Conservation (phyloP, 805 yeast genomes). For the Lipomyces spencermartinsiae region DNA sequence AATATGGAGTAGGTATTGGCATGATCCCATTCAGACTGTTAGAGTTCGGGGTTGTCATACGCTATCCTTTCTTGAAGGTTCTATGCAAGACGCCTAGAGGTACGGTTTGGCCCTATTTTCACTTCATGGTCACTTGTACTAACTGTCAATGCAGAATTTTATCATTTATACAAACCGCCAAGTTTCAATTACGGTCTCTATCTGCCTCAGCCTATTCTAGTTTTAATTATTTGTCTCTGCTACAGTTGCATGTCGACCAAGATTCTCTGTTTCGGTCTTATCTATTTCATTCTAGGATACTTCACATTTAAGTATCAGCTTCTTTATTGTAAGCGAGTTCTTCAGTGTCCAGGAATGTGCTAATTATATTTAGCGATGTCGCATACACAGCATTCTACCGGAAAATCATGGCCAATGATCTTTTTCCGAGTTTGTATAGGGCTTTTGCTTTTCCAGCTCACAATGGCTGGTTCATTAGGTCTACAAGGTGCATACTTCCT, state of each 20-base stretch:
- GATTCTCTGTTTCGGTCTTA: slow-evolving; percentile 80
- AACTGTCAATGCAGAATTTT: slow-evolving; percentile 54
- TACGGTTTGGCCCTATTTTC: neutral
- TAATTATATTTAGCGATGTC: slow-evolving; percentile 59
- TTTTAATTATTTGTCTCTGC: slow-evolving; percentile 80
- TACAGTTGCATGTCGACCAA: slow-evolving; percentile 91
- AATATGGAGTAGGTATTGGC: slow-evolving; percentile 55
- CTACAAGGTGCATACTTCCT: slow-evolving; percentile 78
- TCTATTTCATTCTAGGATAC: slow-evolving; percentile 86
- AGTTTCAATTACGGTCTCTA: slow-evolving; percentile 88
- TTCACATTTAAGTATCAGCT: slow-evolving; percentile 90
- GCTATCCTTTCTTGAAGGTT: slow-evolving; percentile 70
- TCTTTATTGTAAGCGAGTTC: slow-evolving; percentile 54
- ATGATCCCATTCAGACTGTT: slow-evolving; percentile 89
- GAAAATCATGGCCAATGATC: slow-evolving; percentile 93
- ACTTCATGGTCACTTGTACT: neutral
- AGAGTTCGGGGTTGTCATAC: slow-evolving; percentile 75
- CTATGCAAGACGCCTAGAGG: slow-evolving; percentile 77
- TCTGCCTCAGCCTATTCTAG: slow-evolving; percentile 87
- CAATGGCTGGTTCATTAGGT: slow-evolving; percentile 90
- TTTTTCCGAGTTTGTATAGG: slow-evolving; percentile 84
- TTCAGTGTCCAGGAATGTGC: neutral
- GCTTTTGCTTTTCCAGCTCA: slow-evolving; percentile 79
- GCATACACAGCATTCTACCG: slow-evolving; percentile 96
- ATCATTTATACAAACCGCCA: slow-evolving; percentile 83